Base-by-base conservation (phyloP, 1,139 yeast genomes). In the Arxiozyma heterogenica region DNA sequence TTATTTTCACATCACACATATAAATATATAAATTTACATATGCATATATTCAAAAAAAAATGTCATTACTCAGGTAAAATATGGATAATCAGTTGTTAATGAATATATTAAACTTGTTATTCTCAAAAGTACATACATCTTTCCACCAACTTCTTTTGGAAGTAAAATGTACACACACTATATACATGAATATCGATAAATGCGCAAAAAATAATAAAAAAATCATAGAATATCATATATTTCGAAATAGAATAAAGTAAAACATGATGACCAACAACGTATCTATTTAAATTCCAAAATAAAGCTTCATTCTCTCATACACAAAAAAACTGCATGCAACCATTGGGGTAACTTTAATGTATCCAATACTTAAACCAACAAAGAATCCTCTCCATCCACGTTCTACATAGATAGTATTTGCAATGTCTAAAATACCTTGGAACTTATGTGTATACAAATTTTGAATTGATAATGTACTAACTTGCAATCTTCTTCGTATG, bases 241-340 rank as follows among this genome's bases (percentile, higher is more conserved):
- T n/a, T n/a, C n/a, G 9, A 12, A 30, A 30, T 8, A 15, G 15
- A 34, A 34, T 12, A 34, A 34, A 34, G n/a, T 5, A 27, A 34
- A 2, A 34, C 12, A 34, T 12, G 39, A 34, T 34, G n/a, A 15
- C 4, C n/a, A 34, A 34, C 6, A 15, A 34, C 39, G 11, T 27
- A 27, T 34, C 21, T 6, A n/a, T n/a, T 65, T 63, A 81, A 55
- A 86, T 85, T 46, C 87, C 87, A 58, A 89, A 72, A 49, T 76
- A 67, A 60, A 75, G 73, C 72, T 93, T 93, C 71, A 84, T 77
- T 58, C 97, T 77, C 71, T 93, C 98, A 71, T 93, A 93, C 41
- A 91, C 96, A 68, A 82, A 91, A 70, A 91, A 93, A 18, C 96
- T 86, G 70, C 98, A 91, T 51, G 98, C 96, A 65, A 84, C 93